These are phyloP conservation scores for Pittosporum tobira DNA, from an alignment of 129 eudicot species.

Conservation along the genomic window DNA sequence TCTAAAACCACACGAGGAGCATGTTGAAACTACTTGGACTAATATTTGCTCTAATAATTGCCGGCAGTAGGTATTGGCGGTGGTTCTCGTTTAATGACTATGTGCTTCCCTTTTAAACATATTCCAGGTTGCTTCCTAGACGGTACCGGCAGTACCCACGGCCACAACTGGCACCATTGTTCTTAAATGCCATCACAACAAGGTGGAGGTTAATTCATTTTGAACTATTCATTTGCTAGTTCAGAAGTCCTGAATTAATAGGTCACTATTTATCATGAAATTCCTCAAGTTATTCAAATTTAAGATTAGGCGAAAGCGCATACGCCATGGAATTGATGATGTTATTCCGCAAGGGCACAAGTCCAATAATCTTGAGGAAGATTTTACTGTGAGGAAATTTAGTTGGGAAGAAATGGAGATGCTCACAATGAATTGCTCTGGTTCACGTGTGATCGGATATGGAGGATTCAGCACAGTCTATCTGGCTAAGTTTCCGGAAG, in stretches of 20 bases:
- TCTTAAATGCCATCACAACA: slow-evolving; percentile 15
- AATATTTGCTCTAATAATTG: background rate
- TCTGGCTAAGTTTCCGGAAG: slow-evolving; percentile 41
- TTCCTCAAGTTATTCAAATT: slow-evolving; percentile 17
- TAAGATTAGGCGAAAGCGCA: slow-evolving; percentile 12
- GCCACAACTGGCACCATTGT: slow-evolving; percentile 6
- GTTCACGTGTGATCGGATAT: slow-evolving; percentile 37
- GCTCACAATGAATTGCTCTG: slow-evolving; percentile 29
- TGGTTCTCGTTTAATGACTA: too few species aligned
- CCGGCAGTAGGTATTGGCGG: slow-evolving; percentile 1
- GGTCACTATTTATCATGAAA: slow-evolving; percentile 1
- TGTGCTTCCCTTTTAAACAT: background rate
- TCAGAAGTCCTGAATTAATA: too few species aligned
- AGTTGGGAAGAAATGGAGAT: slow-evolving; percentile 49
- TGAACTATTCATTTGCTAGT: background rate
- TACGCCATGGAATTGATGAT: slow-evolving; percentile 10
- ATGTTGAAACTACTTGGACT: background rate
- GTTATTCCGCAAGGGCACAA: slow-evolving; percentile 13
- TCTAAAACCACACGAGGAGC: background rate
- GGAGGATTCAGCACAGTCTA: slow-evolving; percentile 84
- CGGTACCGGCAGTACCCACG: slow-evolving; percentile 17
- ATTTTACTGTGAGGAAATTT: slow-evolving; percentile 14
- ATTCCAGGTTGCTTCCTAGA: slow-evolving; percentile 16
- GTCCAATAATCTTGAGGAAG: background rate
- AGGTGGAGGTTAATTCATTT: too few species aligned